Base-by-base conservation (phyloP, 73 alveolate species). In the Stentor roeselii region DNA sequence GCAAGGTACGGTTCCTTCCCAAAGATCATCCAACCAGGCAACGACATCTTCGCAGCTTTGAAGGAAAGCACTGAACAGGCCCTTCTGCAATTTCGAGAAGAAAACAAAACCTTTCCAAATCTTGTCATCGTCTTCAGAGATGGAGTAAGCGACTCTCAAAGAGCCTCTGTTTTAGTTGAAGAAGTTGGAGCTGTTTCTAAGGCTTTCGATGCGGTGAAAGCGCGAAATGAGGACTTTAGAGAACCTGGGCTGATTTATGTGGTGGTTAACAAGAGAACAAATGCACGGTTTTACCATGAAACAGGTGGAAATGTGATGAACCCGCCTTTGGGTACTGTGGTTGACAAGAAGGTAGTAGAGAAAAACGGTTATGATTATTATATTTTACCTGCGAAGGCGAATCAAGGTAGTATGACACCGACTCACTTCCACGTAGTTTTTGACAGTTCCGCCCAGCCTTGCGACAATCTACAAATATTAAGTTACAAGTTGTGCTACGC, bases 351-450 rank as follows among this genome's bases (percentile, higher is more conserved):
- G 36, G 94, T 90, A 39, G 95, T 95, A 58, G 89, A 93, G 41
- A 84, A 90, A 38, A 97, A 92, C 50, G 86, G 89, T 34, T 92
- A 88, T 87, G 99, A 97, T 86, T 97, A 94, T 90, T 97, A 93
- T 92, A 84, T 97, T 77, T 95, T 96, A 36, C 90, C 98, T 6
- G 93, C 92, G 39, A 90, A 92, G 85, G 98, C 98, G 15, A 95
- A 89, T 82, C 82, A 91, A 87, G 99, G 99, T 3, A 86, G 95
- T 42, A 94, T 96, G 14, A 83, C 97, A 11, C 99, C 99, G 14
- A 96, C 97, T 75, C 98, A 96, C 83, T 96, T 93, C 89, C 80
- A 92, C 82, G 95, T 95, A 39, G 38, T 96, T 59, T 84, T 85
- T 78, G 95, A 95, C 85, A 86, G 83, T 38, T 84, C 90, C 42